phyloP scores from a whole-genome alignment of 73 alveolate genomes.

The Tetrahymena thermophila region DNA sequence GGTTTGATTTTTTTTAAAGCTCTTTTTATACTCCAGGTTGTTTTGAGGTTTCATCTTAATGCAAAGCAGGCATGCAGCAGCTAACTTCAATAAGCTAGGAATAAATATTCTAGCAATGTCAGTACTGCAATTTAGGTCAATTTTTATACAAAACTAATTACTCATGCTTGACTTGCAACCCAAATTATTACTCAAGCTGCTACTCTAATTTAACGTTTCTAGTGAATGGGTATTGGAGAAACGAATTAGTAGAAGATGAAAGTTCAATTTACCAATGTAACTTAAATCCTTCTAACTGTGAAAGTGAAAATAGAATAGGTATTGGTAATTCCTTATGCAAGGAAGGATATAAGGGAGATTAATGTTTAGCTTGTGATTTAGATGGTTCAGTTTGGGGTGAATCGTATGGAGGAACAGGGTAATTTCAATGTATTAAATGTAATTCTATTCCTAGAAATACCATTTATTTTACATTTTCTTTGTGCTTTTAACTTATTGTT shows the following conservation, averaged over 20 bases:
- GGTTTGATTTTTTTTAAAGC: background rate
- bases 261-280: background rate
- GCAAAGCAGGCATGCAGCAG: background rate
- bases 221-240: background rate
- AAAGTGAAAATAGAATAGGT: background rate
- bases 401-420: background rate
- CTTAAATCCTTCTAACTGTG: background rate
- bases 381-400: background rate
- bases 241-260: background rate
- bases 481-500: background rate
- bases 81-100: background rate
- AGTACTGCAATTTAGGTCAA: background rate
- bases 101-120: background rate
- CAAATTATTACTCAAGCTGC: background rate
- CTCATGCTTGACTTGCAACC: background rate
- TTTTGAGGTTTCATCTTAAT: background rate
- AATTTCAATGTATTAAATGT: background rate
- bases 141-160: background rate
- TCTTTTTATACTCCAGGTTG: background rate
- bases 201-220: background rate
- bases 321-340: background rate
- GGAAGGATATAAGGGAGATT: background rate
- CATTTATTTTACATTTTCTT: background rate
- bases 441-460: background rate
- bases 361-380: background rate